Evolutionary conservation across 352 stramenopile genomes (phyloP).

Genomic region (Globisporangium alternatum): DNA sequence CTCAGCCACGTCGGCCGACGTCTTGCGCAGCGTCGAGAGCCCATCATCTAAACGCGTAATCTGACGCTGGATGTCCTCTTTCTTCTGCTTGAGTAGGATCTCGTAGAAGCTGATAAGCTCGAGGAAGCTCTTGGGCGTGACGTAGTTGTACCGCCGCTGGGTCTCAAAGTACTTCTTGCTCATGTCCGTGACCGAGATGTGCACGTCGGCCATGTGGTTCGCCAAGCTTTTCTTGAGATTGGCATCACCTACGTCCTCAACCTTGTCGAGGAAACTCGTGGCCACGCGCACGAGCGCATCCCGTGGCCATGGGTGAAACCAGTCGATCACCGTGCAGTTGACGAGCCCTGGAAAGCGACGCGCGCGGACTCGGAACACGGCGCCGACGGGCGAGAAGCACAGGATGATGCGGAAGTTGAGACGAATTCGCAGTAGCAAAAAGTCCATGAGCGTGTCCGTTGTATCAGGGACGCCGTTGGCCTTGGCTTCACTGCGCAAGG

Average conservation of each 20-base stretch:
- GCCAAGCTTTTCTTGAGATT: slow-evolving; percentile 89
- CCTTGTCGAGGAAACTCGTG: slow-evolving; percentile 93
- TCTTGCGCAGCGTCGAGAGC: slow-evolving; percentile 95
- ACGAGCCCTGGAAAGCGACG: slow-evolving; percentile 96
- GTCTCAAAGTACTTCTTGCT: slow-evolving; percentile 94
- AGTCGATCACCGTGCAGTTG: slow-evolving; percentile 97
- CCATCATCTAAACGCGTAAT: slow-evolving; percentile 97
- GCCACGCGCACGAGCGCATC: slow-evolving; percentile 97
- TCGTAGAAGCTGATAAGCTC: slow-evolving; percentile 99
- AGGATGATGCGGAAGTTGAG: slow-evolving; percentile 96
- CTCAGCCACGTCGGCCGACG: slow-evolving; percentile 94
- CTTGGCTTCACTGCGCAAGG: slow-evolving; percentile 94
- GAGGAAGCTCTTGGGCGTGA: slow-evolving; percentile 98
- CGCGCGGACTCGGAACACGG: slow-evolving; percentile 95
- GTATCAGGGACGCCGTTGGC: slow-evolving; percentile 92
- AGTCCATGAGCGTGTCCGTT: slow-evolving; percentile 93
- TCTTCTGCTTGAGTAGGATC: slow-evolving; percentile 94
- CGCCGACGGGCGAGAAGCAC: slow-evolving; percentile 97
- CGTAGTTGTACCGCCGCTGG: slow-evolving; percentile 97
- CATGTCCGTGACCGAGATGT: slow-evolving; percentile 96
- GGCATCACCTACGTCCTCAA: slow-evolving; percentile 88
- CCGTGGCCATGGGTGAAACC: slow-evolving; percentile 97
- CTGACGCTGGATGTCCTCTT: slow-evolving; percentile 92
- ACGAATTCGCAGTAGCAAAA: slow-evolving; percentile 93
- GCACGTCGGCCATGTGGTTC: slow-evolving; percentile 97